Evolutionary conservation across 441 rosid genomes (phyloP).

Genomic region (Pelargonium cotyledonis): DNA sequence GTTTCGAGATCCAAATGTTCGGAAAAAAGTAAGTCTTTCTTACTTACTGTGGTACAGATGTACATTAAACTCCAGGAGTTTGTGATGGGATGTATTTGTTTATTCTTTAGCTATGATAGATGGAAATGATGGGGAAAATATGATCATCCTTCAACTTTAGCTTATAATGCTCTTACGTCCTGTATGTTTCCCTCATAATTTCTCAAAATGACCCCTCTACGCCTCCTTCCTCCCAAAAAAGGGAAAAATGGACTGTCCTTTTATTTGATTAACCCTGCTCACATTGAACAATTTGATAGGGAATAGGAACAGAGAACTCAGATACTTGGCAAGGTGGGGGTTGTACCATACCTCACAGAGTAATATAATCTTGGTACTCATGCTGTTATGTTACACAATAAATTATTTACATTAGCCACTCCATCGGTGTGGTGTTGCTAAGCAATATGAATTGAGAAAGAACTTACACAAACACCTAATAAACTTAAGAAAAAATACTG

Average conservation of each 20-base stretch:
- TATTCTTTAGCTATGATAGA: background rate
- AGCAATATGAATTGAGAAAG: background rate
- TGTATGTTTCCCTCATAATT: background rate
- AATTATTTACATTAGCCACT: background rate
- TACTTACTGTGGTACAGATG: background rate
- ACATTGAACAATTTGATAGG: background rate
- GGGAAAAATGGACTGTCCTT: background rate
- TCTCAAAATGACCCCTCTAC: background rate
- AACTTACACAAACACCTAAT: background rate
- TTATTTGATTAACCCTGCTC: background rate
- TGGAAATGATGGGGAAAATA: background rate
- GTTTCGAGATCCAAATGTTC: slow-evolving; percentile 97
- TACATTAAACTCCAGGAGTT: background rate
- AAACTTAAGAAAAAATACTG: background rate
- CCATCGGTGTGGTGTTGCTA: background rate
- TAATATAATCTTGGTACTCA: background rate
- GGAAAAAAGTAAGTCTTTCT: slow-evolving; percentile 67
- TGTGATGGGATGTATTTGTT: background rate
- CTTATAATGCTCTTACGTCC: background rate
- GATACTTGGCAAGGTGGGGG: background rate
- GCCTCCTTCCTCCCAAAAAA: background rate
- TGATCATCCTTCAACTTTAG: slow-evolving; percentile 4
- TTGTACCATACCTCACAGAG: background rate
- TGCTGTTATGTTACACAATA: background rate
- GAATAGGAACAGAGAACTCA: background rate